A percentile compares a stretch with the other conserved stretches of the same genome.
Conservation (phyloP, 148 eudicot species). For the Gaultheria prostrata region DNA sequence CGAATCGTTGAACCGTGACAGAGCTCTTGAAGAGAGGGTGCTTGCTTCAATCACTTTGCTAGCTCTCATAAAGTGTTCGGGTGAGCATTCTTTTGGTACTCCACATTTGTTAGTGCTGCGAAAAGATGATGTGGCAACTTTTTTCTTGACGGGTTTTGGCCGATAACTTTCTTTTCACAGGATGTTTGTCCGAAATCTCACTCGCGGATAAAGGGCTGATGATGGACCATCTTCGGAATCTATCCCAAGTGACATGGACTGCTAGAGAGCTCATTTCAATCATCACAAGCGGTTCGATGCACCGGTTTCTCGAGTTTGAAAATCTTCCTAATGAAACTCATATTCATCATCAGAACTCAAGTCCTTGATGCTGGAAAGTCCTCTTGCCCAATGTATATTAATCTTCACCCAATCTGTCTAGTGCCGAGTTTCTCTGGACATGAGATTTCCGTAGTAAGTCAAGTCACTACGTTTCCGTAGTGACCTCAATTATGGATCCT, state of each 20-base stretch:
- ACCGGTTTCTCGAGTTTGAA: background rate
- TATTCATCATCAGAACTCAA: background rate
- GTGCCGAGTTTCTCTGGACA: background rate
- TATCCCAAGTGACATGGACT: constrained; percentile 46
- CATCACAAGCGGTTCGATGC: constrained; percentile 20
- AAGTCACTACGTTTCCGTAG: too few relatives aligned
- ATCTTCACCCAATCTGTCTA: background rate
- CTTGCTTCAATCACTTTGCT: constrained; percentile 43
- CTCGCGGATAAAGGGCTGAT: constrained; percentile 16
- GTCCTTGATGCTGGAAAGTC: background rate
- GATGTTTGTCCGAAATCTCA: constrained; percentile 12
- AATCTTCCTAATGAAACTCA: background rate
- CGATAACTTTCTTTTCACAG: constrained; percentile 13
- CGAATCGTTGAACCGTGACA: constrained; percentile 26
- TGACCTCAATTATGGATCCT: too few relatives aligned
- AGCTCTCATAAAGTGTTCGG: constrained; percentile 32
- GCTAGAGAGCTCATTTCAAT: constrained; percentile 33
- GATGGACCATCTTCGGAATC: constrained; percentile 18
- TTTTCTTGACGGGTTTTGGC: background rate
- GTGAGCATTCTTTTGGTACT: constrained; percentile 21
- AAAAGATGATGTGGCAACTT: background rate
- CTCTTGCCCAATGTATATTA: too few relatives aligned
- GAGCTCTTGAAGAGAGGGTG: constrained; percentile 36
- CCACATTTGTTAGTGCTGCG: background rate
- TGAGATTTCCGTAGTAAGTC: too few relatives aligned